These are phyloP conservation scores for Schoenoplectus tabernaemontani DNA, from an alignment of 202 grass and related monocot genomes.

Conservation along the genomic window DNA sequence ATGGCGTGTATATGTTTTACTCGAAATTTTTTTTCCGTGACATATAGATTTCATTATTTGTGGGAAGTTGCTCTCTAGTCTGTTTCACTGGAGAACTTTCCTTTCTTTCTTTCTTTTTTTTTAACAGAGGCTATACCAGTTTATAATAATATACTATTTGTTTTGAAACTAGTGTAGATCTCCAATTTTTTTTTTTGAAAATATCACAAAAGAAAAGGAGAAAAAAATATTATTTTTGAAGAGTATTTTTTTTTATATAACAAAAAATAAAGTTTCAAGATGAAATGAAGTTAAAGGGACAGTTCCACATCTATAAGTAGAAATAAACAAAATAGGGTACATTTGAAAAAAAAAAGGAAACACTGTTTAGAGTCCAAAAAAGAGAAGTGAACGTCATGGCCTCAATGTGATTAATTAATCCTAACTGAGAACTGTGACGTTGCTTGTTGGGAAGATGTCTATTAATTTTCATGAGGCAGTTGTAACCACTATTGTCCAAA, in stretches of 20 bases:
- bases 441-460: constrained; percentile 10
- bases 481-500: constrained; percentile 20
- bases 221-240: neutral
- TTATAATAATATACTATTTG: neutral
- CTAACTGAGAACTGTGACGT: neutral
- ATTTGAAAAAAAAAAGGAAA: neutral
- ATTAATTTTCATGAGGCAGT: constrained; percentile 8
- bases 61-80: neutral
- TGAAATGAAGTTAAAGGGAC: neutral
- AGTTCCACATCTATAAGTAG: neutral
- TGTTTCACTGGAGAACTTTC: neutral
- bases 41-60: neutral
- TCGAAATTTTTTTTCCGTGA: neutral
- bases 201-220: neutral
- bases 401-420: neutral
- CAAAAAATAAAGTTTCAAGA: neutral
- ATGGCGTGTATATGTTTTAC: neutral
- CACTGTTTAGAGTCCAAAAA: neutral
- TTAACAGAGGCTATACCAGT: neutral
- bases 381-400: neutral
- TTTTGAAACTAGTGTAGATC: no score
- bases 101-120: neutral
- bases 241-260: no score
- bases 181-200: no score
- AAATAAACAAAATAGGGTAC: neutral